These are phyloP conservation scores for Lodderomyces oxycetoniae DNA, from an alignment of 1,139 yeast species.

Conservation along the genomic window DNA sequence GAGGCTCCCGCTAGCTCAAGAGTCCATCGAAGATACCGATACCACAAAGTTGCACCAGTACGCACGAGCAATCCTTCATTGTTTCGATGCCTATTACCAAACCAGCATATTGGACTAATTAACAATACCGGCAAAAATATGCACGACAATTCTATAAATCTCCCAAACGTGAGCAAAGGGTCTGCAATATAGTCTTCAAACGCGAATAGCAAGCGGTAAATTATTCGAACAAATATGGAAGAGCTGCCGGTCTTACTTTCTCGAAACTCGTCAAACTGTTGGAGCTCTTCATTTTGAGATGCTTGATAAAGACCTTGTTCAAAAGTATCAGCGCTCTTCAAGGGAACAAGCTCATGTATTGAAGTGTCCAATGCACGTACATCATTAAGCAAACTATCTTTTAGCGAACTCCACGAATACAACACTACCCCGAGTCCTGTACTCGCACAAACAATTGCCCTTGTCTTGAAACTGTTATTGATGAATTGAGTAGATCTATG, in stretches of 20 bases:
- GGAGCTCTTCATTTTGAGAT: constrained; percentile 49
- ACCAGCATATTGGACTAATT: constrained; percentile 58
- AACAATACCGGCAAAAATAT: constrained; percentile 70
- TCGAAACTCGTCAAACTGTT: constrained; percentile 24
- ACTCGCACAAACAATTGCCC: not conserved
- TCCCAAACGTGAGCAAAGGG: constrained; percentile 60
- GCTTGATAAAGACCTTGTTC: constrained; percentile 64
- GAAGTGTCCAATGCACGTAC: constrained; percentile 31
- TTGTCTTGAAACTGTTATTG: no score
- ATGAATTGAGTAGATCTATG: not conserved
- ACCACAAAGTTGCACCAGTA: constrained; percentile 72
- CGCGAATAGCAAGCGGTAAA: constrained; percentile 36
- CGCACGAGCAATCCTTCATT: constrained; percentile 33
- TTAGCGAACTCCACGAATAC: not conserved
- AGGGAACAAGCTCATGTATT: constrained; percentile 40
- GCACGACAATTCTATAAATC: constrained; percentile 64
- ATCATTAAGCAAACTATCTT: constrained; percentile 21
- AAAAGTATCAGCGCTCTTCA: constrained; percentile 53
- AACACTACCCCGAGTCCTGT: not conserved
- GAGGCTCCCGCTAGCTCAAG: constrained; percentile 92
- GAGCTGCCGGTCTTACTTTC: constrained; percentile 22
- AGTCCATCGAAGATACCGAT: constrained; percentile 54
- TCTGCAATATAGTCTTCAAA: constrained; percentile 55
- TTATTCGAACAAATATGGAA: constrained; percentile 23
- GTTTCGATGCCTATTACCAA: constrained; percentile 44